Percentiles rank a stretch among this genome's conserved stretches.
phyloP scores from a whole-genome alignment of 2,329 filamentous ascomycete genomes.

The Sporothrix globosa region DNA sequence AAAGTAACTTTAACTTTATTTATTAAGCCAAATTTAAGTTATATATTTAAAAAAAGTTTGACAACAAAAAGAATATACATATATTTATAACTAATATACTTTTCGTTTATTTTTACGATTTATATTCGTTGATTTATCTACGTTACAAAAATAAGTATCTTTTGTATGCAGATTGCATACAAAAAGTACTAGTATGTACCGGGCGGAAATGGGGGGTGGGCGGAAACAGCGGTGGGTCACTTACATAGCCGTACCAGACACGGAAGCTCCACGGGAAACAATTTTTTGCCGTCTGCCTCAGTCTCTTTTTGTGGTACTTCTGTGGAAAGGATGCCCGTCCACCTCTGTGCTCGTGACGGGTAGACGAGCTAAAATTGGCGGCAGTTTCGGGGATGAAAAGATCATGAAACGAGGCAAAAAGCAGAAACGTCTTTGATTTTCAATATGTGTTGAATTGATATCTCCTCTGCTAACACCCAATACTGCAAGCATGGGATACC shows the following conservation, averaged over 20 bases:
- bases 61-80: no score
- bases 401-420: constrained; percentile 13
- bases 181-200: no score
- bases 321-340: constrained; percentile 27
- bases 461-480: background rate
- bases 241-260: constrained; percentile 30
- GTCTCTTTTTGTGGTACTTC: background rate
- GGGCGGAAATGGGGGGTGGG: no score
- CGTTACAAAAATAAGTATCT: no score
- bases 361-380: constrained; percentile 7
- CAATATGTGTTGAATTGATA: background rate
- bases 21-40: no score
- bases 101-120: no score
- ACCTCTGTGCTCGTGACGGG: constrained; percentile 1
- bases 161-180: no score
- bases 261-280: constrained; percentile 13
- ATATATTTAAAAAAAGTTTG: no score
- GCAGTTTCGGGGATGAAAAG: background rate
- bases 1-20: no score
- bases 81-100: no score
- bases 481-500: background rate
- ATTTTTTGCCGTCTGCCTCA: constrained; percentile 9
- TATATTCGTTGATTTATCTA: no score
- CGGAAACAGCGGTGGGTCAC: no score
- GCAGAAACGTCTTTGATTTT: constrained; percentile 6